Evolutionary conservation across 352 stramenopile species (phyloP).

Genomic region (Aphanomyces invadans): DNA sequence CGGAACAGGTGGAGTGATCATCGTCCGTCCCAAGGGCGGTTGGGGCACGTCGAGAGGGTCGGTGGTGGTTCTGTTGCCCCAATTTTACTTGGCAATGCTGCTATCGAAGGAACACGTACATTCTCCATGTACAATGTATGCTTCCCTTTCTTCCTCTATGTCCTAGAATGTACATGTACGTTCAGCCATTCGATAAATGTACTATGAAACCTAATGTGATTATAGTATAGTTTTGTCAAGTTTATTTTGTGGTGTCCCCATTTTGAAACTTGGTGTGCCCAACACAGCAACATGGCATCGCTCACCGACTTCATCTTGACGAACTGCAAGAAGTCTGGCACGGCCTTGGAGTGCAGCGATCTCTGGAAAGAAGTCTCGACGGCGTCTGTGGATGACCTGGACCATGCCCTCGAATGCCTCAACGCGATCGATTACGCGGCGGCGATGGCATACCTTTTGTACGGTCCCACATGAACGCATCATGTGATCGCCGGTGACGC

Average conservation of each 20-base stretch:
- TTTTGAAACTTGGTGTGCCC: not conserved
- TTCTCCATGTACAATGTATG: not conserved
- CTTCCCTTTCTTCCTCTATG: not conserved
- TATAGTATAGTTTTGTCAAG: not conserved
- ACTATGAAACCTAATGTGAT: no score
- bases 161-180: not conserved
- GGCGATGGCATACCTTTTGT: conserved; percentile 14
- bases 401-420: conserved; percentile 6
- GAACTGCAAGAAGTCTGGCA: not conserved
- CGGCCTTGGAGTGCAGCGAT: not conserved
- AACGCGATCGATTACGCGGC: conserved; percentile 13
- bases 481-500: no score
- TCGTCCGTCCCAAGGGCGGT: no score
- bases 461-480: no score
- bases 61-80: not conserved
- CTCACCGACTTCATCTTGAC: conserved; percentile 19
- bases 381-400: not conserved
- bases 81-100: conserved; percentile 15
- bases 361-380: not conserved
- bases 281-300: not conserved
- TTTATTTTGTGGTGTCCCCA: not conserved
- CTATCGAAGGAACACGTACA: conserved; percentile 6
- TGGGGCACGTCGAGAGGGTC: not conserved
- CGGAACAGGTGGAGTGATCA: not conserved
- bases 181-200: no score